Evolutionary conservation across 2,329 filamentous ascomycete genomes (phyloP).

Genomic region (Pyricularia sp.): DNA sequence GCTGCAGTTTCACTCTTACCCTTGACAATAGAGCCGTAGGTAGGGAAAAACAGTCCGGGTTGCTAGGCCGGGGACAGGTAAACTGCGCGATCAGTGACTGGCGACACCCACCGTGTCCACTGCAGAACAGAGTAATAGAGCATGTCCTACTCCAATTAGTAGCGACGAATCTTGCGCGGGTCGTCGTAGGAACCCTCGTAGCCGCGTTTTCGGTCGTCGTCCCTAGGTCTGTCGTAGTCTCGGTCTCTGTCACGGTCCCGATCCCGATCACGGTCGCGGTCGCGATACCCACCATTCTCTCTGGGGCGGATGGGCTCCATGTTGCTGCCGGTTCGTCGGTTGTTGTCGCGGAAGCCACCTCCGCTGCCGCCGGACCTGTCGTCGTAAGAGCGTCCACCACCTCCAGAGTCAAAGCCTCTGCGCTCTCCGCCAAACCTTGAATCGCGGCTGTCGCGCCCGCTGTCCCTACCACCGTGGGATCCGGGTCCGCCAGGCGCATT

Average conservation of each 20-base stretch:
- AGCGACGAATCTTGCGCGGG: constrained; percentile 55
- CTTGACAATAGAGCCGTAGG: constrained; percentile 6
- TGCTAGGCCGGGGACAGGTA: background rate
- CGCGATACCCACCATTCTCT: constrained; percentile 34
- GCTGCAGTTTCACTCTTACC: constrained; percentile 8
- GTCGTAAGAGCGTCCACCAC: constrained; percentile 33
- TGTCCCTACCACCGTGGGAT: constrained; percentile 36
- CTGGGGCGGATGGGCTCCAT: constrained; percentile 16
- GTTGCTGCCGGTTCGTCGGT: constrained; percentile 23
- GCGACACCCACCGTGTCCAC: constrained; percentile 34
- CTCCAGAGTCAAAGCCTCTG: constrained; percentile 35
- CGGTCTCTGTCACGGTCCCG: constrained; percentile 30
- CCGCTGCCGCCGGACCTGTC: constrained; percentile 30
- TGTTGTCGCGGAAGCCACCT: constrained; percentile 14
- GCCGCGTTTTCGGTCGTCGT: constrained; percentile 54
- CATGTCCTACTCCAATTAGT: constrained; percentile 33
- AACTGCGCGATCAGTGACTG: constrained; percentile 13
- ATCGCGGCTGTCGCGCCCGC: constrained; percentile 28
- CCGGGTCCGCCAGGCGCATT: constrained; percentile 54
- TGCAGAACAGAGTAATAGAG: constrained; percentile 19
- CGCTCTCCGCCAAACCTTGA: constrained; percentile 29
- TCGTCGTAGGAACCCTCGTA: constrained; percentile 81
- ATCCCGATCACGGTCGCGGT: constrained; percentile 34
- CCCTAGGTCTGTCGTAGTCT: constrained; percentile 43
- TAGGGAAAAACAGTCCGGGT: constrained; percentile 9